Conservation (phyloP, 78 protist species). For the Trichosphaerium sp. region DNA sequence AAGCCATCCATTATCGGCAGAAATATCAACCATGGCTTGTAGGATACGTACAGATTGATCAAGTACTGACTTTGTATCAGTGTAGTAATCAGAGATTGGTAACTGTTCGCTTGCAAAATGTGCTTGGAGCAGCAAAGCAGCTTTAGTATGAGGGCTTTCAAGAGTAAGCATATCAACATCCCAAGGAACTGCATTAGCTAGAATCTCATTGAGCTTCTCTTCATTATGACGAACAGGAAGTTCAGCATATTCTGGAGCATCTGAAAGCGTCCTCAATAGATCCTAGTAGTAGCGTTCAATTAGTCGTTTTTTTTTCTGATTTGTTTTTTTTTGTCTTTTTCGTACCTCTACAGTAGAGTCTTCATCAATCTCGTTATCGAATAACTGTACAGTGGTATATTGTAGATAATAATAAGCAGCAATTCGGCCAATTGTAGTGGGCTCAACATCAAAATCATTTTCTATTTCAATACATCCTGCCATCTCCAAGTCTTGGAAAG, state of each 20-base stretch:
- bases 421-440: slow-evolving; percentile 71
- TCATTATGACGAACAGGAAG: slow-evolving; percentile 98
- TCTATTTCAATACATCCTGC: not conserved
- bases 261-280: slow-evolving; percentile 33
- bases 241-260: slow-evolving; percentile 69
- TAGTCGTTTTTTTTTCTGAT: too few species aligned
- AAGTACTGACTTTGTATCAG: slow-evolving; percentile 88
- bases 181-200: slow-evolving; percentile 57
- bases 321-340: not conserved
- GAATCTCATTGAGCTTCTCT: slow-evolving; percentile 74
- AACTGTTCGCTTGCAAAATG: slow-evolving; percentile 65
- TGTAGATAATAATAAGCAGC: slow-evolving; percentile 93
- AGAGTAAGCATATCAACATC: not conserved
- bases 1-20: slow-evolving; percentile 67
- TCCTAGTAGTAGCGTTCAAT: slow-evolving; percentile 26
- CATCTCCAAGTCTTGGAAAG: not conserved
- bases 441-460: slow-evolving; percentile 10
- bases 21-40: slow-evolving; percentile 83
- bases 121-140: slow-evolving; percentile 83
- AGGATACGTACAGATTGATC: slow-evolving; percentile 85
- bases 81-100: slow-evolving; percentile 87
- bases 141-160: slow-evolving; percentile 79
- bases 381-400: slow-evolving; percentile 61
- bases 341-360: not conserved
- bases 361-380: slow-evolving; percentile 4